phyloP scores from a whole-genome alignment of 805 yeast genomes.

The Candida hungchunana region DNA sequence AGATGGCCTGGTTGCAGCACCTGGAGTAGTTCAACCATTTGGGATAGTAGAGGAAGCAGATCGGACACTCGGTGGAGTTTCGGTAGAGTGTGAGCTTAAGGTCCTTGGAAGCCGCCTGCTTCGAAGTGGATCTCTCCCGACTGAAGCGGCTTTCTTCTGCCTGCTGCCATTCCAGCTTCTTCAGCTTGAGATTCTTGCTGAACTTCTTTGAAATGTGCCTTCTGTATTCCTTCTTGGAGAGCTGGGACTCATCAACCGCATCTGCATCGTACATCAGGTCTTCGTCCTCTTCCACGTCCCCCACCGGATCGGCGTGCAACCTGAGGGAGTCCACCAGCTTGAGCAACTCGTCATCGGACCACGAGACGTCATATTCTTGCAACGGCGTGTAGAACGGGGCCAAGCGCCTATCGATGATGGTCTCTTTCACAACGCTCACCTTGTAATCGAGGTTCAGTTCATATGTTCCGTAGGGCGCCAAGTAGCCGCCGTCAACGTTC shows the following conservation, averaged over 20 bases:
- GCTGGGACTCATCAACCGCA: constrained; percentile 41
- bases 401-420: constrained; percentile 63
- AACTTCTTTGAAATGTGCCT: constrained; percentile 33
- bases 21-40: constrained; percentile 69
- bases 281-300: constrained; percentile 54
- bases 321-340: constrained; percentile 45
- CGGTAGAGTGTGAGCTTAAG: constrained; percentile 59
- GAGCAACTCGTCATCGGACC: constrained; percentile 70
- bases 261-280: constrained; percentile 58
- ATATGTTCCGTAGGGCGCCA: constrained; percentile 91
- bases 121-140: constrained; percentile 31
- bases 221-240: constrained; percentile 41
- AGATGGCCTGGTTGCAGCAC: constrained; percentile 90
- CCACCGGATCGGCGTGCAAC: constrained; percentile 48
- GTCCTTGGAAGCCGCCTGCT: constrained; percentile 35
- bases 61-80: constrained; percentile 82
- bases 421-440: constrained; percentile 63
- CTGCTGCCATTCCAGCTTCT: constrained; percentile 34
- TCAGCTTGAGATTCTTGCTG: constrained; percentile 36
- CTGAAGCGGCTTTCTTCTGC: constrained; percentile 31
- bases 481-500: constrained; percentile 87
- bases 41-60: constrained; percentile 87
- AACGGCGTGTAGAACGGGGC: constrained; percentile 92
- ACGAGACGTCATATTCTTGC: constrained; percentile 66
- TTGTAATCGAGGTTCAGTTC: constrained; percentile 69